These are phyloP conservation scores for Usnea hakonensis DNA, from an alignment of 495 filamentous ascomycete species.

Conservation along the genomic window DNA sequence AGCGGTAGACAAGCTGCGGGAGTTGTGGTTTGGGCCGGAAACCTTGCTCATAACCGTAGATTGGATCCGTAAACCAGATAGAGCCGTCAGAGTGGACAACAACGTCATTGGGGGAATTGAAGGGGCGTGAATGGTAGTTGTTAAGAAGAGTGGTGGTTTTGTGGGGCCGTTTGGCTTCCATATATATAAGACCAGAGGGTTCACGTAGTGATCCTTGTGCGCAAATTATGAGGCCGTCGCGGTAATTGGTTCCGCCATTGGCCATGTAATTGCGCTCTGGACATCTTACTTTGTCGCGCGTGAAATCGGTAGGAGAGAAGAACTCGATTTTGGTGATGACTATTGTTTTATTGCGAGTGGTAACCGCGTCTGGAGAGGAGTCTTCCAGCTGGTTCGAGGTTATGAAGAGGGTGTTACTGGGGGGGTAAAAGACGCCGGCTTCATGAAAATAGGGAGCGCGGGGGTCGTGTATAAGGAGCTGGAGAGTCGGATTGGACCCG, in stretches of 20 bases:
- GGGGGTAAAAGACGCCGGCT: conserved; percentile 47
- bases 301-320: conserved; percentile 27
- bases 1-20: conserved; percentile 44
- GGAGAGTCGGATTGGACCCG: conserved; percentile 28
- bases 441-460: conserved; percentile 50
- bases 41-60: conserved; percentile 39
- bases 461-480: conserved; percentile 30
- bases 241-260: conserved; percentile 46
- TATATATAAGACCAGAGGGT: conserved; percentile 43
- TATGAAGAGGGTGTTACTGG: conserved; percentile 47
- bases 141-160: conserved; percentile 30
- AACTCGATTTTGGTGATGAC: conserved; percentile 33
- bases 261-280: conserved; percentile 44
- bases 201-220: conserved; percentile 43
- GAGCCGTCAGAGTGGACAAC: conserved; percentile 35
- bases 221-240: conserved; percentile 38
- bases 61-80: conserved; percentile 53
- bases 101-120: conserved; percentile 44
- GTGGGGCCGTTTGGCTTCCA: conserved; percentile 32
- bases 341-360: conserved; percentile 28
- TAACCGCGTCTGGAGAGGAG: conserved; percentile 29
- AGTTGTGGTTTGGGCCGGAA: conserved; percentile 40
- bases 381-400: conserved; percentile 41
- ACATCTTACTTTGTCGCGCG: conserved; percentile 25
- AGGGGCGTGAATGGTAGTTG: conserved; percentile 38